These are phyloP conservation scores for Cercospora beticola DNA, from an alignment of 2,329 filamentous ascomycete genomes.

Conservation along the genomic window DNA sequence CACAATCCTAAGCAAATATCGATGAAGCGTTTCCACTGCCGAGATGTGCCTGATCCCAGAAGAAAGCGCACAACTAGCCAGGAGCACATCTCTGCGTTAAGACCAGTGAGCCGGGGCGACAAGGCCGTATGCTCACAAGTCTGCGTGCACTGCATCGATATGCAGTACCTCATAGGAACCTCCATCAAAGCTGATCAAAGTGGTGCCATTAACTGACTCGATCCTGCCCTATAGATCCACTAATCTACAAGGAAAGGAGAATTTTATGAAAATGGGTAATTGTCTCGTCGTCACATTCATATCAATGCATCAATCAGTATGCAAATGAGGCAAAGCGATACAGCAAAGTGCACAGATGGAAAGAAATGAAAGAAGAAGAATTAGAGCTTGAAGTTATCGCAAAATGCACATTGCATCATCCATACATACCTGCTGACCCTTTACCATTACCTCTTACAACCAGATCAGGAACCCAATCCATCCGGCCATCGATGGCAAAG, in stretches of 20 bases:
- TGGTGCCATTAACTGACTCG: neutral
- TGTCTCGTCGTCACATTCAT: neutral
- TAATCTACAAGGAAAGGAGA: neutral
- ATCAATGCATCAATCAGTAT: neutral
- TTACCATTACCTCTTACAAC: neutral
- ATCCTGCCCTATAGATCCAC: neutral
- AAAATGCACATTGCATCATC: neutral
- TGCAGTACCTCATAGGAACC: neutral
- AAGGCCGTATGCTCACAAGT: neutral
- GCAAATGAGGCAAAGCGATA: neutral
- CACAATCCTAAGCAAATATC: neutral
- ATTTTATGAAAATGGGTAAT: neutral
- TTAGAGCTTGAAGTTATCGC: neutral
- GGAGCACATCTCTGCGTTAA: neutral
- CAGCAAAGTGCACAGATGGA: neutral
- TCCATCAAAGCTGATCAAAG: neutral
- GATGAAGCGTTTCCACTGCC: neutral
- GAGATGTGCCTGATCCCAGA: neutral
- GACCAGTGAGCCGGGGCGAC: too few relatives aligned
- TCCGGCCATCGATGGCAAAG: neutral
- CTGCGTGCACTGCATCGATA: neutral
- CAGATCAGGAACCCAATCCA: conserved; percentile 10
- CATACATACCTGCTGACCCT: neutral
- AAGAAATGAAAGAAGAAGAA: neutral
- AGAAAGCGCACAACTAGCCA: neutral